Evolutionary conservation across 192 early-diverging fungal genomes (phyloP), one percentile per base, ranked within the genome.

Genomic region (Coemansia sp.): DNA sequence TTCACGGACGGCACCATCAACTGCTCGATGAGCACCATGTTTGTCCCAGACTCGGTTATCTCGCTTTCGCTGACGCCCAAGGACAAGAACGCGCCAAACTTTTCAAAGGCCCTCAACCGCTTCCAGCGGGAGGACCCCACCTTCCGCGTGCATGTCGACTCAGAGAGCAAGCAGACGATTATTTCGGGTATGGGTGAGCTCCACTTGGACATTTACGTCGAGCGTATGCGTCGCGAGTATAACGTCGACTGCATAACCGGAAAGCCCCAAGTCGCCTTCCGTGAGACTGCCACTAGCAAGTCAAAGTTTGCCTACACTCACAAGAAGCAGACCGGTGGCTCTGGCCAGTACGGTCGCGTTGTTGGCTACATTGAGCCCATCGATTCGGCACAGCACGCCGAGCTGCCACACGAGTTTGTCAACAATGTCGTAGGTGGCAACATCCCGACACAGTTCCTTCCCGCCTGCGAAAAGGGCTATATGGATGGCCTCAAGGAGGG

Each of bases 141-240:
- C 7, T 94, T 93, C 88, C 91, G 90, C 79, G 91, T 92, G 5
- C 88, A 91, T 67, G 82, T 91, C 50, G 91, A 94, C 58, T 25
- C 84, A 2, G 93, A 94, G 73, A 90, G 86, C 84, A 93, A 93
- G 77, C 89, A 94, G 85, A 94, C 92, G 8, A 94, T 94, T 73
- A 92, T 94, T 58, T 91, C 89, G 11, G 93, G 93, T 62, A 94
- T 94, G 93, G 93, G 93, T 72, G 93, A 94, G 79, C 80, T 94
- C 31, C 93, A 94, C 75, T 78, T 94, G 39, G 91, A 94, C 67
- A 91, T 94, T 72, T 99, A 97, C 84, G 94, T 99, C 58, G 97
- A 99, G 84, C 93, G 97, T 65, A 97, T 99, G 95, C 91, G 92
- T 62, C 90, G 97, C 76, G 97, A 99, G 82, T 99, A 97, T 85